Evolutionary conservation across 805 yeast genomes (phyloP), one percentile per base, ranked within the genome.

Genomic region (Metschnikowia lachancei): DNA sequence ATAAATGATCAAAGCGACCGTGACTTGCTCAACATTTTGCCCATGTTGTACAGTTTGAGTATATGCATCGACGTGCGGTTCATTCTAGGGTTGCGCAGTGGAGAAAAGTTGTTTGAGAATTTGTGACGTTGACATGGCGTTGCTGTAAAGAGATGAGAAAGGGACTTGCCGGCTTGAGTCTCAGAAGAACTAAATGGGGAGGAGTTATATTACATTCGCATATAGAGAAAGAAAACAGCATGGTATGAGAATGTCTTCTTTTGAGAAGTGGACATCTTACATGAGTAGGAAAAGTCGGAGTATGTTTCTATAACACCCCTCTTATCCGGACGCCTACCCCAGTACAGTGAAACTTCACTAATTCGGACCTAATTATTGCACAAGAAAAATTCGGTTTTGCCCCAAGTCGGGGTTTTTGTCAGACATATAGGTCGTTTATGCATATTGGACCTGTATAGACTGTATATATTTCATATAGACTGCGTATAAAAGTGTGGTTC

Each of bases 1-100:
- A 89, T 94, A 52, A 88, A 87, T 60, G 99, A 94, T 65, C 96
- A 95, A n/a, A 79, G 84, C 31, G 99, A 94, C 61, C 72, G 83
- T 18, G 96, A 89, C 58, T 69, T 94, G 48, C 70, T 94, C 65
- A 83, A 89, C 57, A 67, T 94, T 43, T 64, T 94, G 36, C 98
- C 99, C 1, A 68, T 94, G 59, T 67, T 89, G 36, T 78, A 82
- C 57, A 83, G 92, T 22, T 66, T 94, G 58, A 75, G 96, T 47
- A 78, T 81, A 52, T 82, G 92, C 22, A 82, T 89, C 8, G 99
- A 92, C 64, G 97, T 92, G 18, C 72, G 97, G 53, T 79, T 79
- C 30, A 70, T 92, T 2, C 68, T 92, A 45, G 81, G 95, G 7
- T 71, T 92, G 53, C 83, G 87, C 58, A 72, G 74, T 47, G 96